Conservation (phyloP, 2,329 filamentous ascomycete genomes). For the Monosporascus sp. region DNA sequence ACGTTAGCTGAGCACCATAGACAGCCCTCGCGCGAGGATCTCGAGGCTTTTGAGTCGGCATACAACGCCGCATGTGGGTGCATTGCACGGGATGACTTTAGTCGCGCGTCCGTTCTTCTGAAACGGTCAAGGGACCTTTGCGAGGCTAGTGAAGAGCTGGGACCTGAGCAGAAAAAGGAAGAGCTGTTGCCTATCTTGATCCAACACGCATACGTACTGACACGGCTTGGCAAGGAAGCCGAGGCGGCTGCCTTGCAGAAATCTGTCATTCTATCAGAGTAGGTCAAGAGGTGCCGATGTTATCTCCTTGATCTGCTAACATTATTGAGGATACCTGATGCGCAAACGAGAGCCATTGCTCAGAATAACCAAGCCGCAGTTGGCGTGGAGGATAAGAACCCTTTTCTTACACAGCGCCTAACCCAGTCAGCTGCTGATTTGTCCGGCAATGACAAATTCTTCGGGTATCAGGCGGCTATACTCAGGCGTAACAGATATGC, state of each 20-base stretch:
- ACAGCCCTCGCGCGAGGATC: conserved; percentile 52
- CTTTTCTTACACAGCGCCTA: conserved; percentile 61
- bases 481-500: conserved; percentile 59
- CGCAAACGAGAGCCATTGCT: conserved; percentile 60
- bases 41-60: conserved; percentile 74
- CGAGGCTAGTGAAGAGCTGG: conserved; percentile 66
- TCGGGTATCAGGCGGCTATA: conserved; percentile 62
- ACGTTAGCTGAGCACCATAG: conserved; percentile 47
- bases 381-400: conserved; percentile 47
- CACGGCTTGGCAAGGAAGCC: conserved; percentile 57
- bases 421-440: conserved; percentile 49
- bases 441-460: conserved; percentile 58
- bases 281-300: conserved; percentile 26
- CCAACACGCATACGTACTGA: conserved; percentile 70
- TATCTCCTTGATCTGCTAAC: conserved; percentile 5
- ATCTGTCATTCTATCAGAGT: conserved; percentile 58
- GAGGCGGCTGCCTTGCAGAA: conserved; percentile 61
- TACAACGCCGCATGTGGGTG: conserved; percentile 74
- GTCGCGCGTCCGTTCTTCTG: conserved; percentile 59
- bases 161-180: conserved; percentile 66
- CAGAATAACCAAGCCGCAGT: conserved; percentile 56
- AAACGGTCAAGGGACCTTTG: conserved; percentile 68
- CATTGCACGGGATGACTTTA: conserved; percentile 64
- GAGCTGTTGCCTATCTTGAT: conserved; percentile 72
- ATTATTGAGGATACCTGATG: conserved; percentile 54